These are phyloP conservation scores for Claviceps paspali DNA, from an alignment of 2,329 filamentous ascomycete genomes.

Conservation along the genomic window DNA sequence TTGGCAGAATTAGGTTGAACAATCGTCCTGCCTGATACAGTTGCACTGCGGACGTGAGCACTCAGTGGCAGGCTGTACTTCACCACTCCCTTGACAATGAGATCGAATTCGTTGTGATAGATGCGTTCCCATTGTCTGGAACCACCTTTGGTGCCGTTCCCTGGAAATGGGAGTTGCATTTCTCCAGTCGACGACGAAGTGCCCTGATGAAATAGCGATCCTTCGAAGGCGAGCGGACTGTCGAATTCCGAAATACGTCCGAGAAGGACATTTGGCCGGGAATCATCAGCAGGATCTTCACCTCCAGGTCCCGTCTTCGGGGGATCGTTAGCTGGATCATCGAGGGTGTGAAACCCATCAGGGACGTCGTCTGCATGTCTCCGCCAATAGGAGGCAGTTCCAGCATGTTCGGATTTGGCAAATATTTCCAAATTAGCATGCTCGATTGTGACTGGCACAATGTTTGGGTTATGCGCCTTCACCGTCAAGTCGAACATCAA, in stretches of 20 bases:
- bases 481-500: constrained; percentile 88
- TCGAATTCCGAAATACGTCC: constrained; percentile 79
- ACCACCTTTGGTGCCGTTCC: constrained; percentile 78
- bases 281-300: constrained; percentile 47
- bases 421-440: constrained; percentile 86
- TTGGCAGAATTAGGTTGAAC: constrained; percentile 50
- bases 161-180: constrained; percentile 66
- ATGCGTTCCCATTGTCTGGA: constrained; percentile 82
- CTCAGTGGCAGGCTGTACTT: constrained; percentile 60
- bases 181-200: constrained; percentile 63
- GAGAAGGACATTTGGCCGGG: constrained; percentile 68
- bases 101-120: constrained; percentile 78
- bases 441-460: constrained; percentile 73
- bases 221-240: constrained; percentile 76
- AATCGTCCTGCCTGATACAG: constrained; percentile 42
- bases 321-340: constrained; percentile 22
- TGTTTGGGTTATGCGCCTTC: constrained; percentile 79
- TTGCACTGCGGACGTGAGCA: constrained; percentile 41
- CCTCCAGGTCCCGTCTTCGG: constrained; percentile 19
- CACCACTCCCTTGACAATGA: constrained; percentile 81
- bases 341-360: constrained; percentile 12
- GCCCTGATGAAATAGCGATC: constrained; percentile 68
- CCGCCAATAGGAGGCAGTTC: constrained; percentile 50
- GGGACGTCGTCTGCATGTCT: constrained; percentile 17
- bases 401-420: constrained; percentile 81